Percentiles rank a stretch among this genome's conserved stretches.
phyloP scores from a whole-genome alignment of 1,284 basidiomycete species.

The Kwoniella shivajii region DNA sequence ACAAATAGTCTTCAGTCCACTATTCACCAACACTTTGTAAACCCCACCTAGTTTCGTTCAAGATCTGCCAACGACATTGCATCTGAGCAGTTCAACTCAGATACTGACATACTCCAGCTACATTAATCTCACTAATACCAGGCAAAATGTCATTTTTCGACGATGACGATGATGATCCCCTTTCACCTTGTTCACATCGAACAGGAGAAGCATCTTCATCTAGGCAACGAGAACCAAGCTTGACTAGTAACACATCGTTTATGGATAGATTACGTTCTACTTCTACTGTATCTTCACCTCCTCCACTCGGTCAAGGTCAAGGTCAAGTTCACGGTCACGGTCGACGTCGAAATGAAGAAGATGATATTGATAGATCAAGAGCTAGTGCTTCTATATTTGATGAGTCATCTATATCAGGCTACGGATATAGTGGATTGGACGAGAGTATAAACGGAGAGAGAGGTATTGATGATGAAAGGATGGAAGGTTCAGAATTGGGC shows the following conservation, averaged over 20 bases:
- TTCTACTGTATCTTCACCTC: slow-evolving; percentile 13
- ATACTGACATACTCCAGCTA: not conserved
- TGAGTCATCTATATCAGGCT: slow-evolving; percentile 1
- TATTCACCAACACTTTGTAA: too few species aligned
- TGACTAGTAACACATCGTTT: slow-evolving; percentile 10
- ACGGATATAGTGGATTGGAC: not conserved
- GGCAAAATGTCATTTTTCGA: slow-evolving; percentile 23
- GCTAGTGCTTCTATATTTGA: slow-evolving; percentile 12
- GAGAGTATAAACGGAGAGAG: not conserved
- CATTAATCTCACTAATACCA: not conserved
- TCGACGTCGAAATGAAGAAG: too few species aligned
- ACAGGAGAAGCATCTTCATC: slow-evolving; percentile 9
- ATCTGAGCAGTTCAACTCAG: too few species aligned
- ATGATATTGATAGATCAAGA: too few species aligned
- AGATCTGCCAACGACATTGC: too few species aligned
- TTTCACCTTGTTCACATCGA: not conserved
- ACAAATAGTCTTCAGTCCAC: too few species aligned
- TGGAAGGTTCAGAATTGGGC: not conserved
- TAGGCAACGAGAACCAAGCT: slow-evolving; percentile 9
- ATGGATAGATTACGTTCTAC: slow-evolving; percentile 16
- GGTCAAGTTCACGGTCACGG: not conserved
- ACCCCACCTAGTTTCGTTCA: too few species aligned
- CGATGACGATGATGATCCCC: slow-evolving; percentile 10
- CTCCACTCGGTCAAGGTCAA: not conserved
- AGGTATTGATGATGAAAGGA: not conserved